Percentiles rank a stretch among this genome's conserved stretches.
phyloP scores from a whole-genome alignment of 768 basidiomycete species.

The Russula sp. region DNA sequence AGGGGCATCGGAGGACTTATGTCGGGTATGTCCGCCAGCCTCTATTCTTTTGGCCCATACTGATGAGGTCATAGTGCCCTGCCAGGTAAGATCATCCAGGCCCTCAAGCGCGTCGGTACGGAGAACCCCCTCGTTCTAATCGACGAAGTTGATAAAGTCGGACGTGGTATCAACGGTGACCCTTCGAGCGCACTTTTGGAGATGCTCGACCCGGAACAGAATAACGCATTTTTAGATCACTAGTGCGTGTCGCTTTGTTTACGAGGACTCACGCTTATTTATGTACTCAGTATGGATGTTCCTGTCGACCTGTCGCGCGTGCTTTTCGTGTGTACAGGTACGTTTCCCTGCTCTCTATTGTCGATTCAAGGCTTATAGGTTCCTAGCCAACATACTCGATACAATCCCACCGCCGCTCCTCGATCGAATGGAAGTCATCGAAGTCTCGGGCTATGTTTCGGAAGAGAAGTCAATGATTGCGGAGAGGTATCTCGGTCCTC shows the following conservation, averaged over 20 bases:
- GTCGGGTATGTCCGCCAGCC: conserved; percentile 59
- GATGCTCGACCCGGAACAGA: conserved; percentile 95
- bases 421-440: conserved; percentile 95
- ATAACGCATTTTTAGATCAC: conserved; percentile 90
- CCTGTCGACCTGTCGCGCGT: conserved; percentile 95
- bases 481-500: conserved; percentile 82
- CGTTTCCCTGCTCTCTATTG: conserved; percentile 18
- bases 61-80: conserved; percentile 54
- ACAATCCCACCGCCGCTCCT: conserved; percentile 92
- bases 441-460: conserved; percentile 91
- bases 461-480: conserved; percentile 92
- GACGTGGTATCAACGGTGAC: conserved; percentile 87
- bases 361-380: conserved; percentile 8
- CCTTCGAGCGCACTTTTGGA: conserved; percentile 88
- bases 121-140: conserved; percentile 94
- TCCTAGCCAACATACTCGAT: conserved; percentile 77
- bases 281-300: conserved; percentile 77
- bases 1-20: conserved; percentile 97
- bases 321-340: conserved; percentile 91
- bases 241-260: conserved; percentile 57
- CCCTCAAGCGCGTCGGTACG: conserved; percentile 86
- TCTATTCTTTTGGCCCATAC: neutral
- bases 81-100: conserved; percentile 94
- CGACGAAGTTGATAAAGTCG: conserved; percentile 96
- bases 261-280: neutral